A percentile compares a stretch with the other conserved stretches of the same genome.
Evolutionary conservation across 2,329 filamentous ascomycete species (phyloP).

Genomic region (Aspergillus texensis): DNA sequence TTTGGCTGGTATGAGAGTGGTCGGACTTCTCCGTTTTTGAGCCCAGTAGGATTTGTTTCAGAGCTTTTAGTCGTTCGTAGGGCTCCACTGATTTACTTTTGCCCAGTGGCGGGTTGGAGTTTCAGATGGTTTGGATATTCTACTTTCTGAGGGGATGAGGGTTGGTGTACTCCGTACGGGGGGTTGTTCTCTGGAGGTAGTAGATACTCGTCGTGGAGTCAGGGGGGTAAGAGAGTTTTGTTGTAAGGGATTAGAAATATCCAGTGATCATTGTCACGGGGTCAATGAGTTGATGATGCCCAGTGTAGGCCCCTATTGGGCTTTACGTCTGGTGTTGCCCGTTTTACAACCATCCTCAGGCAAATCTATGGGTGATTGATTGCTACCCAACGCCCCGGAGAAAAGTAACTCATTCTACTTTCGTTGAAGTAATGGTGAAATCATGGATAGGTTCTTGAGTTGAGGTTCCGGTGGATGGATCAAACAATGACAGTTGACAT

Average conservation of each 20-base stretch:
- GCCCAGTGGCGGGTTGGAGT: not conserved
- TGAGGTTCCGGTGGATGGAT: not conserved
- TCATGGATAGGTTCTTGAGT: not conserved
- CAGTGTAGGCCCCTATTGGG: not conserved
- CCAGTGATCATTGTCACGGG: not conserved
- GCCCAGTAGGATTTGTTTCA: not conserved
- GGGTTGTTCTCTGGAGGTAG: not conserved
- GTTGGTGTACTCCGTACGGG: not conserved
- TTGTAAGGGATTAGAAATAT: not conserved
- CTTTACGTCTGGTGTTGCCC: not conserved
- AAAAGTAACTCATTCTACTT: not conserved
- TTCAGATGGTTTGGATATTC: not conserved
- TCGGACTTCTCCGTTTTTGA: not conserved
- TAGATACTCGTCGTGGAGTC: not conserved
- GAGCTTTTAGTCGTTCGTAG: not conserved
- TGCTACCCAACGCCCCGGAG: not conserved
- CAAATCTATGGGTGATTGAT: no score
- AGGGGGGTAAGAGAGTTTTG: not conserved
- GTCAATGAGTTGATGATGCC: not conserved
- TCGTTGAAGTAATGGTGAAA: conserved; percentile 4
- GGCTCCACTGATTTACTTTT: conserved; percentile 3
- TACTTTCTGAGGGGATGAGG: not conserved
- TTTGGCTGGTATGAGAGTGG: not conserved
- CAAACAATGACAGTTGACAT: not conserved
- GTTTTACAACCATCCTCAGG: not conserved